A percentile compares a stretch with the other conserved stretches of the same genome.
phyloP scores from a whole-genome alignment of 1,284 basidiomycete species.

The Coniferiporia sulphurascens region DNA sequence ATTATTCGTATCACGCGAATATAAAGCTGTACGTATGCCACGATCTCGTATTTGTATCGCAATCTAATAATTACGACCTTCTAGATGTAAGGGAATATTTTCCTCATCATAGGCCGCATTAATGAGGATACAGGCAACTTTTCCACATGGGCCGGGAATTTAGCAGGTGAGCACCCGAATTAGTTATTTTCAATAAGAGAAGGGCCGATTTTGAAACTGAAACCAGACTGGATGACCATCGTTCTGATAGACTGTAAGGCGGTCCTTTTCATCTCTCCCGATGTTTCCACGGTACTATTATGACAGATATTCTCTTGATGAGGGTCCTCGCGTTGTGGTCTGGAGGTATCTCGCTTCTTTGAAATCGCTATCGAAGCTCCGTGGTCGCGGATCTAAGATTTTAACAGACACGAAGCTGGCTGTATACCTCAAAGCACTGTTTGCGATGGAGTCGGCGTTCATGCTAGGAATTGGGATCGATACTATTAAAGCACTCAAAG shows the following conservation, averaged over 20 bases:
- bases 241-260: constrained; percentile 4
- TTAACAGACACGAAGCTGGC: background rate
- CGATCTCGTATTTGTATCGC: background rate
- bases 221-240: background rate
- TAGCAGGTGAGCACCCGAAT: background rate
- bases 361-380: background rate
- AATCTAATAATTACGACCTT: background rate
- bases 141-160: background rate
- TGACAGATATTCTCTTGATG: constrained; percentile 6
- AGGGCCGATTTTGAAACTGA: background rate
- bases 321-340: constrained; percentile 4
- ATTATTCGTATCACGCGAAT: background rate
- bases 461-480: background rate
- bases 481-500: background rate
- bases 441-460: background rate
- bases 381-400: background rate
- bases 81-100: background rate
- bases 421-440: background rate
- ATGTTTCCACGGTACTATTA: background rate
- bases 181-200: background rate
- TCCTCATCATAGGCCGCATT: background rate
- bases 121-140: background rate
- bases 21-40: background rate
- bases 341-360: background rate
- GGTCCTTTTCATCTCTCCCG: background rate